Percentiles rank a stretch among this genome's conserved stretches.
Evolutionary conservation across 2,329 filamentous ascomycete genomes (phyloP).

Genomic region (Aspergillus tanneri): DNA sequence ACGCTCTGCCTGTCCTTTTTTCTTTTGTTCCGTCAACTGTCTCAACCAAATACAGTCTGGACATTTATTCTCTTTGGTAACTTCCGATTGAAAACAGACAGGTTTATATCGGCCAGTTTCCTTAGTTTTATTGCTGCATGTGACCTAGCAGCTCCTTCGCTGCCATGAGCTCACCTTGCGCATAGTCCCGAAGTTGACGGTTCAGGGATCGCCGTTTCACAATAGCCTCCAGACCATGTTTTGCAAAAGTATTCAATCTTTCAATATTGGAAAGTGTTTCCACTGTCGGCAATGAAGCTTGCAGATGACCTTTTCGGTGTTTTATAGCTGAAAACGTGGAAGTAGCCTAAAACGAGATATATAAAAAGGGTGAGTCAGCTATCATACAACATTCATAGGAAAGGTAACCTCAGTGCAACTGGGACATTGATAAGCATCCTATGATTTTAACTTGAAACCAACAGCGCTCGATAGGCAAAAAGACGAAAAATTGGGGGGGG

Average conservation of each 20-base stretch:
- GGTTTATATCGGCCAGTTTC: neutral
- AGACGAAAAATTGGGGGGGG: neutral
- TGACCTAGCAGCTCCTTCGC: constrained; percentile 42
- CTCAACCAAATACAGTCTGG: too few species aligned
- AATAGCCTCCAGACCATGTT: constrained; percentile 37
- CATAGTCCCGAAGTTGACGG: constrained; percentile 31
- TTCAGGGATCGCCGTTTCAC: constrained; percentile 35
- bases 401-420: too few species aligned
- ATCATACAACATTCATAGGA: too few species aligned
- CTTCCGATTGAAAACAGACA: neutral
- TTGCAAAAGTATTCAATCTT: constrained; percentile 39
- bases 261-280: constrained; percentile 24
- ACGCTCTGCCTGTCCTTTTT: too few species aligned
- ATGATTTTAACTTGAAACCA: too few species aligned
- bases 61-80: too few species aligned
- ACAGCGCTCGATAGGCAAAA: too few species aligned
- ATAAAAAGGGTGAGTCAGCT: neutral
- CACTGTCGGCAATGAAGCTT: constrained; percentile 9
- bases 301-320: constrained; percentile 11
- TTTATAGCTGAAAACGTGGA: constrained; percentile 26
- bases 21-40: too few species aligned
- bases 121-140: neutral
- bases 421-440: too few species aligned
- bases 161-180: constrained; percentile 43
- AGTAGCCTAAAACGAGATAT: constrained; percentile 25